A percentile compares a stretch with the other conserved stretches of the same genome.
Evolutionary conservation across 345 rosid species (phyloP).

Genomic region (Murraya koenigii): DNA sequence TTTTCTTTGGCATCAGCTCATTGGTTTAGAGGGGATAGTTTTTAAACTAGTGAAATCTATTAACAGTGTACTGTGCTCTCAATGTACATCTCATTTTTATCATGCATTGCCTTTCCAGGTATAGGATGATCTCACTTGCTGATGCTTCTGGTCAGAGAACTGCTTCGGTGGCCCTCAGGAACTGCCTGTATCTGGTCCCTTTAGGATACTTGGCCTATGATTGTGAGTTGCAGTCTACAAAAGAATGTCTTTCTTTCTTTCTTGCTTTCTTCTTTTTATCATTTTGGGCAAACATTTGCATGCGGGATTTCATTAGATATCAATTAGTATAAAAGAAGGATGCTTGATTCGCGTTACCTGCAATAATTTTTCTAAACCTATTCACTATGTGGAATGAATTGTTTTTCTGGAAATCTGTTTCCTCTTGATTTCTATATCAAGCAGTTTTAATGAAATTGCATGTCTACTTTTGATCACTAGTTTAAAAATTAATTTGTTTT

Average conservation of each 20-base stretch:
- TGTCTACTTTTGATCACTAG: neutral
- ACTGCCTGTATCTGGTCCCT: conserved; percentile 86
- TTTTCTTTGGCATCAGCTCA: neutral
- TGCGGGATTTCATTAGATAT: neutral
- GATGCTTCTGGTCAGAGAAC: conserved; percentile 84
- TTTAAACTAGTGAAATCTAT: neutral
- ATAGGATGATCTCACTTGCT: conserved; percentile 83
- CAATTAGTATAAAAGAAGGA: too few relatives aligned
- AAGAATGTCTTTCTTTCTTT: neutral
- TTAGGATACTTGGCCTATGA: conserved; percentile 80
- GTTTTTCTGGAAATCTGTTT: neutral
- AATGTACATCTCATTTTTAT: neutral
- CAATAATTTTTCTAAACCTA: neutral
- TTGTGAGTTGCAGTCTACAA: conserved; percentile 50
- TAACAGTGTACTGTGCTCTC: neutral
- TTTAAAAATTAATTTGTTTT: neutral
- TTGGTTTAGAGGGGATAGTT: neutral
- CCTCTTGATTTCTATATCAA: neutral
- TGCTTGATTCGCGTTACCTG: neutral
- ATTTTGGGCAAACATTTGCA: neutral
- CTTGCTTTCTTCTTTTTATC: neutral
- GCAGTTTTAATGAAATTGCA: neutral
- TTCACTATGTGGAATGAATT: neutral
- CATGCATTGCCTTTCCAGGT: conserved; percentile 39
- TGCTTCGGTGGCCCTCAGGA: conserved; percentile 76